phyloP scores from a whole-genome alignment of 176 grass and related monocot species.

The Cenchrus fungigraminus region DNA sequence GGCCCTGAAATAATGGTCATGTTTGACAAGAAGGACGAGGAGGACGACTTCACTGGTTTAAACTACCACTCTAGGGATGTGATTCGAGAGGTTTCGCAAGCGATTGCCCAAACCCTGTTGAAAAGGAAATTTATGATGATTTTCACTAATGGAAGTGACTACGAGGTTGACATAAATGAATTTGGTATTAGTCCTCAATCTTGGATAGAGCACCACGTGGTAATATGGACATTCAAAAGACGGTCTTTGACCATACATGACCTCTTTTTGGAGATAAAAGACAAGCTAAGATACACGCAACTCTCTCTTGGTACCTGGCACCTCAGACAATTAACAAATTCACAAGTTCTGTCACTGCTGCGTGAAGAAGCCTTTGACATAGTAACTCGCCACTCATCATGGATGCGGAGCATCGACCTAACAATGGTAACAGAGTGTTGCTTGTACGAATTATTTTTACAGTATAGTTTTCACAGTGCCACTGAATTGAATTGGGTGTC shows the following conservation, averaged over 20 bases:
- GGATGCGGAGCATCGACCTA: not conserved
- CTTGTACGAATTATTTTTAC: not conserved
- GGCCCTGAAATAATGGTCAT: not conserved
- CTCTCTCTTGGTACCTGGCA: not conserved
- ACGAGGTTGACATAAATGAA: not conserved
- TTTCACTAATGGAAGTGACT: slow-evolving; percentile 25
- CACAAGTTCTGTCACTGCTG: not conserved
- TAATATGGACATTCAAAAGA: slow-evolving; percentile 9
- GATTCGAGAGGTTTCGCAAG: not conserved
- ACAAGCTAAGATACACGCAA: not conserved
- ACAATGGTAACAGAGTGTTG: not conserved
- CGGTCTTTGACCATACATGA: not conserved
- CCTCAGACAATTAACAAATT: not conserved
- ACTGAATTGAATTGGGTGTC: not conserved
- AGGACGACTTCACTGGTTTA: not conserved
- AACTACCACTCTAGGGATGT: not conserved
- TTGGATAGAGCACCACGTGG: not conserved
- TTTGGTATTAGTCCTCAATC: not conserved
- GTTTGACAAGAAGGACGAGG: slow-evolving; percentile 6
- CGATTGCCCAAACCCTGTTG: not conserved
- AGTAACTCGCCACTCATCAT: not conserved
- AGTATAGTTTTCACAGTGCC: not conserved
- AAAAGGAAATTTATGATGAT: not conserved
- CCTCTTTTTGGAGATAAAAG: accelerated
- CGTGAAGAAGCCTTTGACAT: not conserved